A percentile compares a stretch with the other conserved stretches of the same genome.
Conservation (phyloP, 2,329 filamentous ascomycete genomes). For the Diaporthe citri region DNA sequence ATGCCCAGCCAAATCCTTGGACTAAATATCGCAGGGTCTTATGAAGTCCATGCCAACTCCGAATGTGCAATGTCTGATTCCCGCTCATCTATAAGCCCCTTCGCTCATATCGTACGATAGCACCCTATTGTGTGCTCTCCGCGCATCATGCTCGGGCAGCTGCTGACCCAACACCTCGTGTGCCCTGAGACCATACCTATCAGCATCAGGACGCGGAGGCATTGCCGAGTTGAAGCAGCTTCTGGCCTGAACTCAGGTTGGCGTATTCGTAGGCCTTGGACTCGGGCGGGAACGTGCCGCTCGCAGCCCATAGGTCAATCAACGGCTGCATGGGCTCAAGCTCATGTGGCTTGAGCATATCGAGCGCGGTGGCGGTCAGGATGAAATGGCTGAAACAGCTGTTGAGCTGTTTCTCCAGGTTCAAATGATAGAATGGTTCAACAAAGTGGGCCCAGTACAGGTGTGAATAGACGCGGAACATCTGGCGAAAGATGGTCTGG, state of each 20-base stretch:
- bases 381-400: constrained; percentile 90
- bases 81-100: background rate
- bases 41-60: constrained; percentile 23
- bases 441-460: constrained; percentile 97
- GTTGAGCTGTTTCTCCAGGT: constrained; percentile 84
- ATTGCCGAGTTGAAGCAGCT: constrained; percentile 63
- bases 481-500: constrained; percentile 95
- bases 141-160: background rate
- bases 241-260: constrained; percentile 71
- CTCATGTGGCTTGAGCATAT: constrained; percentile 89
- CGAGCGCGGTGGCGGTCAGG: constrained; percentile 82
- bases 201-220: background rate
- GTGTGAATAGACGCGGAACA: constrained; percentile 98
- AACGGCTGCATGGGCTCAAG: constrained; percentile 96
- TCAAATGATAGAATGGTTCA: constrained; percentile 86
- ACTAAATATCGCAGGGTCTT: constrained; percentile 1
- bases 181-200: background rate
- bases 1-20: background rate
- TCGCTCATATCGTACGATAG: background rate
- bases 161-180: background rate
- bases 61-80: constrained; percentile 8
- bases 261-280: constrained; percentile 76
- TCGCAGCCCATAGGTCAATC: constrained; percentile 91
- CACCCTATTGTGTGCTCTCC: background rate
- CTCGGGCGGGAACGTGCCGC: constrained; percentile 86